Evolutionary conservation across 352 stramenopile species (phyloP), one percentile per base, ranked within the genome.

Genomic region (Phytophthora ramorum): DNA sequence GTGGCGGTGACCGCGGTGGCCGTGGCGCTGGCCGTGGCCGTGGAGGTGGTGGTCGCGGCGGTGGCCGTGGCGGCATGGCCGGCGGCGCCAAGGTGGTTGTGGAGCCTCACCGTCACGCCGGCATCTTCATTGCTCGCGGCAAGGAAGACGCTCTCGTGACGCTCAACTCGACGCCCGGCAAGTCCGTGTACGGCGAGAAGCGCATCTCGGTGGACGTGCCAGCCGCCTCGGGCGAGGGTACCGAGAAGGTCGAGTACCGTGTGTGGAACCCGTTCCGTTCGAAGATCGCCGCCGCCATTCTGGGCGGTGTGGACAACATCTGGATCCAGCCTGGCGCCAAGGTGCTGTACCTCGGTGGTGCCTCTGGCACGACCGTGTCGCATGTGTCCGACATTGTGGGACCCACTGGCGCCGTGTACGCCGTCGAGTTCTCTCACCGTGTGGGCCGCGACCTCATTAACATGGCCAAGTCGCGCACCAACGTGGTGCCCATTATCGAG

Each of bases 241-340:
- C 91, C 0, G 92, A 96, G 66, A 99, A 99, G 90, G 92, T 99
- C 32, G 98, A 99, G 83, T 99, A 99, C 85, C 95, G 98, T 64
- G 97, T 99, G 60, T 99, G 98, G 98, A 99, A 99, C 87, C 98
- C 98, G 60, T 99, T 99, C 92, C 92, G 98, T 66, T 99, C 97
- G 51, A 99, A 99, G 92, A 89, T 99, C 40, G 97, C 97, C 30
- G 98, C 98, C 30, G 97, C 97, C 30, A 98, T 99, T 71, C 85
- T 99, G n/a, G 98, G 97, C 67, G 98, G 98, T 85, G 92, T 99
- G 16, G 93, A 98, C 81, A 98, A 99, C 81, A 99, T 99, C 65
- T 99, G 87, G 91, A 99, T 99, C 72, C 85, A 85, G 48, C 98
- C 98, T 43, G 97, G 97, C 45, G 90, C 89, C 68, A 99, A 99